phyloP scores from a whole-genome alignment of 2,329 filamentous ascomycete species.

The Paraphoma chrysanthemicola region DNA sequence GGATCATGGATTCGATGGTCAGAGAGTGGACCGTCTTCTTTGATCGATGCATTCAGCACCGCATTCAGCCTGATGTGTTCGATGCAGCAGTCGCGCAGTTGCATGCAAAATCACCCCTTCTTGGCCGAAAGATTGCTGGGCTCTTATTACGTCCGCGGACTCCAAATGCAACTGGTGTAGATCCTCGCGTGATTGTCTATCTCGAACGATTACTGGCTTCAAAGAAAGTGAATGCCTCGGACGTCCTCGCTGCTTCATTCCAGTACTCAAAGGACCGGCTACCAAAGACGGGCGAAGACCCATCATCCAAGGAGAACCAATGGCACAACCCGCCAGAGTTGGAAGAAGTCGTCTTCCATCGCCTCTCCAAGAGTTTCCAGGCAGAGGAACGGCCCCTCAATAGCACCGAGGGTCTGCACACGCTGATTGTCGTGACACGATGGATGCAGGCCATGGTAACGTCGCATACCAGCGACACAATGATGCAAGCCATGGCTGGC shows the following conservation, averaged over 20 bases:
- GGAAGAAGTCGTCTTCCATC: conserved; percentile 47
- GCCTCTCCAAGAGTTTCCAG: conserved; percentile 44
- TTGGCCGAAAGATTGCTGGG: conserved; percentile 44
- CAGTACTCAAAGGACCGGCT: conserved; percentile 44
- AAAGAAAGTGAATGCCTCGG: conserved; percentile 43
- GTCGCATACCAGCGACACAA: conserved; percentile 47
- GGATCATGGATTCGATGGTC: conserved; percentile 43
- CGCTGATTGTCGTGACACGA: conserved; percentile 37
- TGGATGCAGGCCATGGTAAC: conserved; percentile 52
- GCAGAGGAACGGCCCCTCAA: conserved; percentile 41
- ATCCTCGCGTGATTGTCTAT: conserved; percentile 45
- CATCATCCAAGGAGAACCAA: conserved; percentile 25
- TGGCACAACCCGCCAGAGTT: conserved; percentile 46
- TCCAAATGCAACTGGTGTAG: conserved; percentile 33
- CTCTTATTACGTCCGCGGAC: conserved; percentile 42
- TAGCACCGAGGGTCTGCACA: conserved; percentile 38
- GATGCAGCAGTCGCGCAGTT: conserved; percentile 41
- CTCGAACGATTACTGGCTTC: conserved; percentile 42
- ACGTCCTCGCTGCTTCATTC: conserved; percentile 42
- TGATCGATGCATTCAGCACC: conserved; percentile 42
- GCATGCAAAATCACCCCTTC: conserved; percentile 41
- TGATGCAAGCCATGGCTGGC: conserved; percentile 50
- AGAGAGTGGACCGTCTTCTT: conserved; percentile 45
- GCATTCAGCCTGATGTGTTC: conserved; percentile 42
- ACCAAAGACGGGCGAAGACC: conserved; percentile 27